Evolutionary conservation across 345 rosid genomes (phyloP).

Genomic region (Atalantia buxifolia): DNA sequence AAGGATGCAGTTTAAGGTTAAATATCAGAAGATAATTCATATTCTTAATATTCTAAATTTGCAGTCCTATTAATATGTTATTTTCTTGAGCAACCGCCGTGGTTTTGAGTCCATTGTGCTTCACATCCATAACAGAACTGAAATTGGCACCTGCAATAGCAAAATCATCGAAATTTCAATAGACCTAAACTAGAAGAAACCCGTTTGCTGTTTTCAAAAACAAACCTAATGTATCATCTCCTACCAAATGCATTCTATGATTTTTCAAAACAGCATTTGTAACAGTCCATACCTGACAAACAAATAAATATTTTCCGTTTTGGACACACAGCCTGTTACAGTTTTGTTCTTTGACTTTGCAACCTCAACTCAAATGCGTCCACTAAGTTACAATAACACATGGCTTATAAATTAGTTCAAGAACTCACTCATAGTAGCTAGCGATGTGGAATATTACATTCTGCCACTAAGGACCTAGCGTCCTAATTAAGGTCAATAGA

Average conservation of each 20-base stretch:
- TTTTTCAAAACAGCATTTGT: background rate
- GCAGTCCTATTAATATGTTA: background rate
- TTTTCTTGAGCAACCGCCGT: constrained; percentile 29
- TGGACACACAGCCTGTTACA: too few relatives aligned
- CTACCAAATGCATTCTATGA: background rate
- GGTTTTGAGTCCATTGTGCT: constrained; percentile 21
- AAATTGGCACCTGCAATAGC: constrained; percentile 36
- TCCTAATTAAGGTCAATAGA: too few relatives aligned
- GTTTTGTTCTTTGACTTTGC: too few relatives aligned
- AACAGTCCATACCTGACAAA: background rate
- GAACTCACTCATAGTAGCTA: too few relatives aligned
- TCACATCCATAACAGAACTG: constrained; percentile 50
- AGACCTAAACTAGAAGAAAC: background rate
- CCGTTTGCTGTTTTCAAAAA: background rate
- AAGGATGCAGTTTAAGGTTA: background rate
- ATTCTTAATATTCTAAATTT: background rate
- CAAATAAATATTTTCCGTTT: too few relatives aligned
- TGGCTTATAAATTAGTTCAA: too few relatives aligned
- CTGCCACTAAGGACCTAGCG: too few relatives aligned
- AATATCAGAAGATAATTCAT: background rate
- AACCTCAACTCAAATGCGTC: too few relatives aligned
- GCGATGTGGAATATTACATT: too few relatives aligned
- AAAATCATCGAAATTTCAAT: background rate
- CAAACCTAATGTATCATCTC: background rate
- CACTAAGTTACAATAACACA: too few relatives aligned